Evolutionary conservation across 305 asterid species (phyloP), one percentile per base, ranked within the genome.

Genomic region (Withania somnifera): DNA sequence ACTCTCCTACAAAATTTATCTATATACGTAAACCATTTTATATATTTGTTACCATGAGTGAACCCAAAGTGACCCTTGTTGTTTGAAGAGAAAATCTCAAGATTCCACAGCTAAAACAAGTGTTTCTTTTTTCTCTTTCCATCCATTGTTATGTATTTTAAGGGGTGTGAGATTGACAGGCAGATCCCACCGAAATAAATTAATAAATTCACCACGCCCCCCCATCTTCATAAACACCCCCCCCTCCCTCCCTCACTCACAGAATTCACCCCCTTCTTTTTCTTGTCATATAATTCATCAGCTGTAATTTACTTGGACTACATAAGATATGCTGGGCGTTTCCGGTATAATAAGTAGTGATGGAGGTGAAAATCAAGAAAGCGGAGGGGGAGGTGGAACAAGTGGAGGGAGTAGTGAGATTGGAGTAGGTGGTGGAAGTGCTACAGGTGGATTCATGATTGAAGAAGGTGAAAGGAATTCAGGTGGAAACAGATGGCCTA

Each of bases 251-350:
- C n/a, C n/a, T n/a, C n/a, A n/a, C n/a, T n/a, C 92, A 88, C 51
- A 87, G 89, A 92, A 86, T 92, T 95, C 98, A 94, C 98, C 98
- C n/a, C n/a, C n/a, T n/a, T n/a, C n/a, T n/a, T n/a, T n/a, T n/a
- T n/a, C n/a, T n/a, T n/a, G n/a, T n/a, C n/a, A n/a, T n/a, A n/a
- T n/a, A n/a, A n/a, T n/a, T n/a, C n/a, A n/a, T n/a, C n/a, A n/a
- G n/a, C n/a, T n/a, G n/a, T n/a, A n/a, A n/a, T n/a, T n/a, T n/a
- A n/a, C n/a, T n/a, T n/a, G n/a, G n/a, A n/a, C n/a, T n/a, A n/a
- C n/a, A n/a, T n/a, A n/a, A n/a, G n/a, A n/a, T n/a, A n/a, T n/a
- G n/a, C n/a, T n/a, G n/a, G 92, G 95, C 5, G 89, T 89, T 64
- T 77, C 91, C n/a, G 91, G 92, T 57, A 81, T 87, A 56, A 83